Evolutionary conservation across 805 yeast genomes (phyloP), one percentile per base, ranked within the genome.

Genomic region (Zygotorulaspora sp.): DNA sequence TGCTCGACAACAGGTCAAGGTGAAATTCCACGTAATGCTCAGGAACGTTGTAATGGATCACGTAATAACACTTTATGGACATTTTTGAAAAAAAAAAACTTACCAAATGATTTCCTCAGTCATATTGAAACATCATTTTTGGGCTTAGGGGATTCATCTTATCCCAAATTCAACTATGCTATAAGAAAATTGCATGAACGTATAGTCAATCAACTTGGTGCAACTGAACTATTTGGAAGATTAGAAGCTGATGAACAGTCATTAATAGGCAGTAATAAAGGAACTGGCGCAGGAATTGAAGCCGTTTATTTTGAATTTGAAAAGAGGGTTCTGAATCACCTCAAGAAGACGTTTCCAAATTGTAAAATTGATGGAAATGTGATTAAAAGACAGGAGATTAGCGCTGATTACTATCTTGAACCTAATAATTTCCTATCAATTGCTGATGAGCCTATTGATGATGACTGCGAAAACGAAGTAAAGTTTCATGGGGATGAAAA

Each of bases 1-100:
- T 83, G 94, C 56, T 80, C 96, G 1, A 90, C 98, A 0, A 83
- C 95, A 1, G 97, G 98, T 6, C 97, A 90, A 61, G 98, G 98
- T 18, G 96, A 83, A 44, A 61, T 90, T 22, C 97, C 98, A 0
- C 62, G 83, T 28, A 86, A 86, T 55, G 80, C 83, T 1, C 68
- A 69, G 45, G 76, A 74, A 43, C 32, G 40, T 11, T 32, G 54
- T 6, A 36, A 30, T 12, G 58, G 52, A 13, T 29, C 21, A 20
- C 40, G 38, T 16, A 40, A 40, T 8, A 42, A 49, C 13, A 50
- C 57, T 2, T 75, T 90, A 45, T 83, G 96, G 94, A 70, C 72
- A 47, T 77, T 82, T 44, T 60, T 92, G 49, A 72, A 86, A 40
- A 76, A 74, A 55, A 77, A 72, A 55, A 78, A 77, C 47, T 71